Evolutionary conservation across 768 basidiomycete genomes (phyloP).

Genomic region (Cubamyces lactineus): DNA sequence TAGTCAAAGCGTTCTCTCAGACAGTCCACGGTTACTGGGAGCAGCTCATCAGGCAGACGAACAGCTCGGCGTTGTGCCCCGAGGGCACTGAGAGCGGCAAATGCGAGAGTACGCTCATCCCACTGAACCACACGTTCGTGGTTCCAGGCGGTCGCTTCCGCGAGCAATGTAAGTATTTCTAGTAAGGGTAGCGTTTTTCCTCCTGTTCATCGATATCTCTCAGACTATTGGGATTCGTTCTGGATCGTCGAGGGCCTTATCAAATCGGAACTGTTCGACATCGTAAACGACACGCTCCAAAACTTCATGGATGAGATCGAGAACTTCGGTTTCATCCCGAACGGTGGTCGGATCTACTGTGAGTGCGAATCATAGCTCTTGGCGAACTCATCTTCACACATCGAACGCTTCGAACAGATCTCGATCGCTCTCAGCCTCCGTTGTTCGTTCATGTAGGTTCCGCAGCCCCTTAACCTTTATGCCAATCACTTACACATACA

Average conservation of each 20-base stretch:
- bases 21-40: conserved; percentile 89
- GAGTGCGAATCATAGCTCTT: conserved; percentile 20
- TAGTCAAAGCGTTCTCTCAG: conserved; percentile 72
- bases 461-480: background rate
- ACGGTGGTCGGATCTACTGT: conserved; percentile 93
- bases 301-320: conserved; percentile 97
- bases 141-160: conserved; percentile 87
- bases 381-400: background rate
- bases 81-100: conserved; percentile 42
- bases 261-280: conserved; percentile 70
- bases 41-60: conserved; percentile 75
- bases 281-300: conserved; percentile 77
- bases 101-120: conserved; percentile 87
- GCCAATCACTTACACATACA: background rate
- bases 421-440: conserved; percentile 92
- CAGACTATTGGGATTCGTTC: conserved; percentile 71
- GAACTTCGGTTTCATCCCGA: conserved; percentile 87
- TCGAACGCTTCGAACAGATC: conserved; percentile 51
- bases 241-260: conserved; percentile 92
- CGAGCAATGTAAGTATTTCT: conserved; percentile 69
- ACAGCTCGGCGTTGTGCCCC: conserved; percentile 65
- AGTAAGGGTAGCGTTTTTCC: background rate
- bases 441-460: conserved; percentile 73
- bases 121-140: conserved; percentile 89
- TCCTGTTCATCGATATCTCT: background rate